These are phyloP conservation scores for Arbutus unedo DNA, from an alignment of 148 eudicot species.

Conservation along the genomic window DNA sequence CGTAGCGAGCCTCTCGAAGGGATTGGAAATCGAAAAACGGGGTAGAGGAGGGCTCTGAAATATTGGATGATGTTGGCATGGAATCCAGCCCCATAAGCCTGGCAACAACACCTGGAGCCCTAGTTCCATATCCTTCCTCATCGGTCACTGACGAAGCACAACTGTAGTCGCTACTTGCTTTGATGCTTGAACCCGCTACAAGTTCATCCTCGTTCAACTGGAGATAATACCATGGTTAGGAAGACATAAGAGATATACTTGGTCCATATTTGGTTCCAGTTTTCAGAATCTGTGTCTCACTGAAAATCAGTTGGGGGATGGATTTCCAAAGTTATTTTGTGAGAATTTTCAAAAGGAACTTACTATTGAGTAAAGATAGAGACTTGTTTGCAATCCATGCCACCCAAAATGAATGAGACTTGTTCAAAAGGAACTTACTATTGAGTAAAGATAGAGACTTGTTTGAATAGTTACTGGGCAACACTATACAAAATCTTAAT, in stretches of 20 bases:
- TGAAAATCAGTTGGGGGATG: not conserved
- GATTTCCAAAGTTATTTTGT: not conserved
- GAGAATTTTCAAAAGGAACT: not conserved
- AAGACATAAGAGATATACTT: not conserved
- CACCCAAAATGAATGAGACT: not conserved
- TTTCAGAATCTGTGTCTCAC: not conserved
- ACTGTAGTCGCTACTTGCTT: conserved; percentile 76
- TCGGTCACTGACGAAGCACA: conserved; percentile 83
- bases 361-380: not conserved
- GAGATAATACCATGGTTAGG: conserved; percentile 7
- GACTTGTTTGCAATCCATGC: not conserved
- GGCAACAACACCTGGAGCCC: conserved; percentile 84
- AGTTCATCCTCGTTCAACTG: conserved; percentile 74
- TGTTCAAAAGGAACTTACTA: not conserved
- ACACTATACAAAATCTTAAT: not conserved
- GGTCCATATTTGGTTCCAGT: not conserved
- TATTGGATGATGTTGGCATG: conserved; percentile 59
- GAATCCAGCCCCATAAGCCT: conserved; percentile 96
- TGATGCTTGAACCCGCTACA: conserved; percentile 48
- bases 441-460: not conserved
- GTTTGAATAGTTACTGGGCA: too few relatives aligned
- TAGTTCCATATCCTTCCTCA: conserved; percentile 60
- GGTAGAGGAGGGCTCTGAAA: conserved; percentile 48
- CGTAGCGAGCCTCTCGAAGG: conserved; percentile 45
- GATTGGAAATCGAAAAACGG: conserved; percentile 67